Evolutionary conservation across 2,329 filamentous ascomycete genomes (phyloP), one percentile per base, ranked within the genome.

Genomic region (Ophiobolus disseminans): DNA sequence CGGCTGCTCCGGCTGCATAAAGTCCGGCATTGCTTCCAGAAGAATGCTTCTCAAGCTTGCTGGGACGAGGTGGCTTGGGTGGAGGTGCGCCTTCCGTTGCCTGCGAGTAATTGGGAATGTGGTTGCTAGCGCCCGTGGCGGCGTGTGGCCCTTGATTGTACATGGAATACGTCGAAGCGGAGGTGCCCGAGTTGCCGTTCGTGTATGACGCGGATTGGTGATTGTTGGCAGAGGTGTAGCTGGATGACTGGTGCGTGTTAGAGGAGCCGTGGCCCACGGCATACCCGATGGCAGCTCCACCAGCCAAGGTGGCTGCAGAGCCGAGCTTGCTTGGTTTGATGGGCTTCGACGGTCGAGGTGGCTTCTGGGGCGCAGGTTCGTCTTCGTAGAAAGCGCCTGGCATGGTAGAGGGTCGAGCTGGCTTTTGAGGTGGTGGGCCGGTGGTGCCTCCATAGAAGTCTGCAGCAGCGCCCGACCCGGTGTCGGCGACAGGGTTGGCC

Each of bases 381-480:
- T 73, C 69, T 30, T 72, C 67, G 25, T 63, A 60, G 31, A 73
- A 73, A 35, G 68, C 60, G 30, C 72, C 72, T 13, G 72, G 70
- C 69, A 73, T 72, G 9, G 63, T 58, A 10, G 52, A 52, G 21
- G 68, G 65, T 30, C 68, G 60, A 26, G 70, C 63, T 21, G 74
- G 75, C 53, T 73, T 76, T 1, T 71, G 64, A 20, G 56, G 28
- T 39, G 51, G 35, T 14, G 58, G 53, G 34, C 60, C 53, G 8
- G 48, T 50, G 43, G 58, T 65, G 43, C 62, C 39, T 47, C 66
- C 70, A 59, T 79, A 86, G 66, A 83, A 86, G 11, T 81, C 79
- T 5, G 82, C 81, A 17, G 84, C 84, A n/a, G 82, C 75, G 23
- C 81, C 82, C 39, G 77, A 75, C 42, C 83, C 85, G 4, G 84